Evolutionary conservation across 2,329 filamentous ascomycete species (phyloP).

Genomic region (Fusarium metavorans): DNA sequence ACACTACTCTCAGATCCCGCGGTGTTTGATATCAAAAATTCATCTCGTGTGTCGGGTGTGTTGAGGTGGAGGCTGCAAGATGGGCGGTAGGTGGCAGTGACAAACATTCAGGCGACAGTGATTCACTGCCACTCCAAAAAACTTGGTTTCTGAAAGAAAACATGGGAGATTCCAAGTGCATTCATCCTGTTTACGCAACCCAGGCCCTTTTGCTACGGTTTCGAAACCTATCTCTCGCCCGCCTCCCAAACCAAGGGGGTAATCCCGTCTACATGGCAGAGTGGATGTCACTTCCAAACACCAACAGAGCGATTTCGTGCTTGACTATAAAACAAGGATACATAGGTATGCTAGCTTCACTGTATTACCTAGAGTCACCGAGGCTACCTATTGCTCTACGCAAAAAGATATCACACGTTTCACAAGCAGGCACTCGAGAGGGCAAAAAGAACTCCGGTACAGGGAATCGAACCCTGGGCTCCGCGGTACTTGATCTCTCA

Average conservation of each 20-base stretch:
- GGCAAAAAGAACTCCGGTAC: background rate
- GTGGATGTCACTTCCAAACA: background rate
- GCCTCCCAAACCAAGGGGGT: background rate
- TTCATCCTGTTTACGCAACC: background rate
- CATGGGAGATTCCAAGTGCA: fast-evolving
- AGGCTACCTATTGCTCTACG: background rate
- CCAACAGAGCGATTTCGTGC: too few relatives aligned
- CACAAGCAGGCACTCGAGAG: background rate
- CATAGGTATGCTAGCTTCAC: background rate
- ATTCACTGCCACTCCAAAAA: background rate
- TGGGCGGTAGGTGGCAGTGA: background rate
- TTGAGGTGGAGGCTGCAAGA: background rate
- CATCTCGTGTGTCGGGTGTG: background rate
- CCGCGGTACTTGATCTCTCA: background rate
- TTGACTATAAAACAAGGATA: background rate
- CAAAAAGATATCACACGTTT: background rate
- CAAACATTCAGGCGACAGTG: background rate
- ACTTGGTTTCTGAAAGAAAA: background rate
- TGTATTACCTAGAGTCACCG: background rate
- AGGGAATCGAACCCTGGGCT: constrained; percentile 4
- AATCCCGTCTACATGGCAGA: background rate
- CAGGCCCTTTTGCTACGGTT: background rate
- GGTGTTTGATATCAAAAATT: background rate
- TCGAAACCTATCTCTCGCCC: background rate
- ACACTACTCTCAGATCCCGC: background rate